phyloP scores from a whole-genome alignment of 768 basidiomycete species.

The Lentinula boryana region DNA sequence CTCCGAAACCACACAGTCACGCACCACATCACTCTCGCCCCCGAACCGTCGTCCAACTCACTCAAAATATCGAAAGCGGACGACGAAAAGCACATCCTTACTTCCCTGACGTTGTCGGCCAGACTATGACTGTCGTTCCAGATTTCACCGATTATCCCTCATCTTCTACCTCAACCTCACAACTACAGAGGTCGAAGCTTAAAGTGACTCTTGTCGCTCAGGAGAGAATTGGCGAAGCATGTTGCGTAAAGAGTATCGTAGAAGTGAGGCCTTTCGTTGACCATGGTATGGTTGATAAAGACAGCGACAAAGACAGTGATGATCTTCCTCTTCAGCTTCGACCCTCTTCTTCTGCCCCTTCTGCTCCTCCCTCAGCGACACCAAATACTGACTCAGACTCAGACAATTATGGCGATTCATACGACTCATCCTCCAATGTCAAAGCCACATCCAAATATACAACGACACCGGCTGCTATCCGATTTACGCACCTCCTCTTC shows the following conservation, averaged over 20 bases:
- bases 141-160: constrained; percentile 25
- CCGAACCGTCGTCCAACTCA: constrained; percentile 79
- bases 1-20: constrained; percentile 22
- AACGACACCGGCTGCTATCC: background rate
- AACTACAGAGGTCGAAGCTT: constrained; percentile 19
- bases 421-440: constrained; percentile 7
- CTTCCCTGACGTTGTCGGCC: constrained; percentile 59
- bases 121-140: constrained; percentile 39
- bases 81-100: constrained; percentile 73
- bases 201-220: constrained; percentile 51
- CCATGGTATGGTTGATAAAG: background rate
- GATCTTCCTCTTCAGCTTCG: background rate
- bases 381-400: background rate
- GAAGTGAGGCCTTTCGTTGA: constrained; percentile 21
- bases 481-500: constrained; percentile 69
- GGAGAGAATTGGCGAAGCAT: constrained; percentile 44
- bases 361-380: background rate
- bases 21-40: constrained; percentile 28
- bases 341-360: background rate
- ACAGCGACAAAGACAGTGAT: background rate
- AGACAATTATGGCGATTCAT: constrained; percentile 20
- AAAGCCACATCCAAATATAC: background rate
- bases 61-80: constrained; percentile 63
- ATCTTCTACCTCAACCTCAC: constrained; percentile 11
- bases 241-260: constrained; percentile 57